phyloP scores from a whole-genome alignment of 2,329 filamentous ascomycete genomes.

The Exophiala xenobiotica region DNA sequence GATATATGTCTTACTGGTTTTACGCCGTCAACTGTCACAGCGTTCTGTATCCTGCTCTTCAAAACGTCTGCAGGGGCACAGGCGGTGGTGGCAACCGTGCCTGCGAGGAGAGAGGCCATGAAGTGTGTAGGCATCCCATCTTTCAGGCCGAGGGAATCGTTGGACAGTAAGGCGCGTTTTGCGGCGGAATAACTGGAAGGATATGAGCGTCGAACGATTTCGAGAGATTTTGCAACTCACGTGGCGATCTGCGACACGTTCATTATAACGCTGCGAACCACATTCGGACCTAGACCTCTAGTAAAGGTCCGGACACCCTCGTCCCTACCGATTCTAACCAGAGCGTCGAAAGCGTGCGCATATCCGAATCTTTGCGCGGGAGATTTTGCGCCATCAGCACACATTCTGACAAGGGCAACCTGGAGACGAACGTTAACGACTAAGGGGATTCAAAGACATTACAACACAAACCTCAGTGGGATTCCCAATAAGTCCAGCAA shows the following conservation, averaged over 20 bases:
- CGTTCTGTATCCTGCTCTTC: slow-evolving; percentile 24
- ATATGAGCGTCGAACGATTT: background rate
- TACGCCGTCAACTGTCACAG: slow-evolving; percentile 17
- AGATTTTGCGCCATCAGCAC: slow-evolving; percentile 21
- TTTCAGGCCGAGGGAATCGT: slow-evolving; percentile 14
- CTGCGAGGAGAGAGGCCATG: slow-evolving; percentile 20
- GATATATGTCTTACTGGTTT: slow-evolving; percentile 13
- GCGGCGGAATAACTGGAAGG: slow-evolving; percentile 21
- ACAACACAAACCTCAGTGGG: slow-evolving; percentile 18
- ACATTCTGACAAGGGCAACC: slow-evolving; percentile 24
- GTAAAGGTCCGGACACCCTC: slow-evolving; percentile 22
- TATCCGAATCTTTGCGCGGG: slow-evolving; percentile 21
- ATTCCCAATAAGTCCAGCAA: slow-evolving; percentile 22
- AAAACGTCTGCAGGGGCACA: slow-evolving; percentile 24
- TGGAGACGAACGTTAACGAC: slow-evolving; percentile 7
- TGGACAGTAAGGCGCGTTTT: slow-evolving; percentile 19
- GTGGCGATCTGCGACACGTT: slow-evolving; percentile 24
- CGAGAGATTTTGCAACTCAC: slow-evolving; percentile 4
- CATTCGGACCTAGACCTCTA: slow-evolving; percentile 19
- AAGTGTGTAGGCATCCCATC: slow-evolving; percentile 23
- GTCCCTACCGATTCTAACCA: slow-evolving; percentile 20
- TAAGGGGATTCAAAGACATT: background rate
- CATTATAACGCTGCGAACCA: slow-evolving; percentile 25
- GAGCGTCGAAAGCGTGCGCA: slow-evolving; percentile 18
- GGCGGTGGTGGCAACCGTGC: slow-evolving; percentile 24